A percentile compares a stretch with the other conserved stretches of the same genome.
Conservation (phyloP, 208 protist species). For the Leptomonas pyrrhocoris region DNA sequence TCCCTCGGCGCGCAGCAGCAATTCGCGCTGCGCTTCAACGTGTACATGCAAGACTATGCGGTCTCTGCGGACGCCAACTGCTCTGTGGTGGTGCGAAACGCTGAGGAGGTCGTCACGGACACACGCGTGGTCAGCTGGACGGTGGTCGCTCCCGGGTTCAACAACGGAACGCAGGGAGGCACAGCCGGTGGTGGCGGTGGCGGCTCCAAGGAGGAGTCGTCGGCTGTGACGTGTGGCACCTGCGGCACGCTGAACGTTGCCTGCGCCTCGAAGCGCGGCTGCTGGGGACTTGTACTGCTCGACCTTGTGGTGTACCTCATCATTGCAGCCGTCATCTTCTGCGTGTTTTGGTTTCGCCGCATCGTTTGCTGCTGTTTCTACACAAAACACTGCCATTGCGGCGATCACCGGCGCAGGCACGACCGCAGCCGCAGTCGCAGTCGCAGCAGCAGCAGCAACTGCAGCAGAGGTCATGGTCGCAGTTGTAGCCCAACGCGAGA, state of each 20-base stretch:
- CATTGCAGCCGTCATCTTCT: conserved; percentile 19
- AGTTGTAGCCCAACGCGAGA: conserved; percentile 1
- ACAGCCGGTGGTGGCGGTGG: conserved; percentile 3
- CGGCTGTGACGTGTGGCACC: conserved; percentile 19
- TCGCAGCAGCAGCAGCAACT: too few relatives aligned
- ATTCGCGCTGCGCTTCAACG: conserved; percentile 39
- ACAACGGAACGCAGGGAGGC: conserved; percentile 68
- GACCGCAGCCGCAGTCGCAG: conserved; percentile 6
- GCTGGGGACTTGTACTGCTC: conserved; percentile 26
- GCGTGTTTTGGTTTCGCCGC: conserved; percentile 33
- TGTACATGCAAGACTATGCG: conserved; percentile 44
- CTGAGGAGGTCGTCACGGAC: conserved; percentile 52
- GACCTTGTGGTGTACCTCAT: conserved; percentile 26
- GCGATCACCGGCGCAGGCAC: neutral
- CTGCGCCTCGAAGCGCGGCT: conserved; percentile 26
- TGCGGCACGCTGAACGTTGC: conserved; percentile 40
- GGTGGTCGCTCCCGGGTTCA: conserved; percentile 30
- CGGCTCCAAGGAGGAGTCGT: conserved; percentile 9
- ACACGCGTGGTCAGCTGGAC: conserved; percentile 35
- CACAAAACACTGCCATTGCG: neutral
- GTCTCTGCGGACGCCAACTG: conserved; percentile 38
- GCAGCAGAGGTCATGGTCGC: neutral
- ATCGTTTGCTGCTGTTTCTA: conserved; percentile 34
- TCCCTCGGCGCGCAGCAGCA: conserved; percentile 42
- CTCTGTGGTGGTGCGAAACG: conserved; percentile 52